A percentile compares a stretch with the other conserved stretches of the same genome.
phyloP scores from a whole-genome alignment of 805 yeast species.

The Metschnikowia aberdeeniae region DNA sequence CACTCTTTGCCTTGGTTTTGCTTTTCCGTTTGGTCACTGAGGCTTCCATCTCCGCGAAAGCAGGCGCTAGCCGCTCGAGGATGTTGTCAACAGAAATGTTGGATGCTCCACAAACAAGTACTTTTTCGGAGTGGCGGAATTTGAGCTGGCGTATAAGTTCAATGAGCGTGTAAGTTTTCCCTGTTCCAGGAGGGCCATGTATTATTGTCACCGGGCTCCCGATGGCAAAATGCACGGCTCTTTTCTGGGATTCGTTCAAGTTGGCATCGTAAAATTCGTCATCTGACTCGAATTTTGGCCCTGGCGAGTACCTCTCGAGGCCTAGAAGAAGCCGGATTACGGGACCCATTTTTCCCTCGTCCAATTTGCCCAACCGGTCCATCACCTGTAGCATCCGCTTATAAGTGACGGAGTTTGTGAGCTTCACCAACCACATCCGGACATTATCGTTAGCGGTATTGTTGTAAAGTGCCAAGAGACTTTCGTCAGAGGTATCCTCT shows the following conservation, averaged over 20 bases:
- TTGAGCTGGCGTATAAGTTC: slow-evolving; percentile 76
- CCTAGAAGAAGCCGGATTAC: slow-evolving; percentile 48
- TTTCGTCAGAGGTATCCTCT: slow-evolving; percentile 44
- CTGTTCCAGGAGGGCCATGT: slow-evolving; percentile 84
- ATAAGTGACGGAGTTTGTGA: slow-evolving; percentile 66
- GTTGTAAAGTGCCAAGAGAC: slow-evolving; percentile 44
- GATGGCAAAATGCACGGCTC: slow-evolving; percentile 67
- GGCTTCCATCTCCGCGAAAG: slow-evolving; percentile 14
- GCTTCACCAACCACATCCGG: slow-evolving; percentile 64
- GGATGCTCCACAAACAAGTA: slow-evolving; percentile 91
- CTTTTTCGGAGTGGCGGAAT: slow-evolving; percentile 41
- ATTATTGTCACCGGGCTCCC: slow-evolving; percentile 54
- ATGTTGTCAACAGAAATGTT: slow-evolving; percentile 91
- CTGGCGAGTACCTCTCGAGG: slow-evolving; percentile 28
- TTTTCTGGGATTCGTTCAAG: slow-evolving; percentile 66
- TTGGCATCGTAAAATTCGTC: slow-evolving; percentile 35
- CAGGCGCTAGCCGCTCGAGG: slow-evolving; percentile 60
- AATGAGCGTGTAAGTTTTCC: slow-evolving; percentile 77
- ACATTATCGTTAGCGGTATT: slow-evolving; percentile 32
- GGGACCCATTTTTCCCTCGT: slow-evolving; percentile 25
- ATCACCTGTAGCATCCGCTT: slow-evolving; percentile 76
- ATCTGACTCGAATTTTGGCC: slow-evolving; percentile 2
- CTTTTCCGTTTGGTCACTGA: background rate
- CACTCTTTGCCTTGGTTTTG: background rate
- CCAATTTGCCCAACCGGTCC: slow-evolving; percentile 56